Base-by-base conservation (phyloP, 2,329 filamentous ascomycete genomes). In the Lasiodiplodia hormozganensis region DNA sequence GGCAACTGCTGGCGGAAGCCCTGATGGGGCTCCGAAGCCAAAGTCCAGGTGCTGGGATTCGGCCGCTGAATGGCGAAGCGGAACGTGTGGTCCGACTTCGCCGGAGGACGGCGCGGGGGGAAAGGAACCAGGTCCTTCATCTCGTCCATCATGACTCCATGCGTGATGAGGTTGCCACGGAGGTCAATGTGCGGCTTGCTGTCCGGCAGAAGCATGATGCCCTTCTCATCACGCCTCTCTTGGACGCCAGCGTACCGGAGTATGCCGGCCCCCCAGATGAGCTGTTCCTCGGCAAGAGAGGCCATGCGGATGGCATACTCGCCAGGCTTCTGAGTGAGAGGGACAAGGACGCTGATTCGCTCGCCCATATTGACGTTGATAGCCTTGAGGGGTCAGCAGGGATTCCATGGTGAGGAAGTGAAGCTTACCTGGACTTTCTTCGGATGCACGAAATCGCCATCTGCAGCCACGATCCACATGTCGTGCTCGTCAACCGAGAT, bases 241-340 rank as follows among this genome's bases (percentile, higher is more conserved):
- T 40, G 21, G 10, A 43, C 21, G 5, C 21, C 21, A 21, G 73
- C 70, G 70, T 85, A 85, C 0, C 80, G 78, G 49, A 90, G 76
- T 10, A 82, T 78, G 0, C 85, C 87, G 21, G 83, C 81, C 1
- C 84, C 87, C 16, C 82, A 81, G 36, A 90, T 80, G 66, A 89
- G 81, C 73, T 90, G 89, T 12, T 85, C 82, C 2, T 81, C 75
- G 36, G 79, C 80, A 16, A 79, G 77, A 18, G 85, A 83, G 31
- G 85, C 83, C 51, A 86, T 79, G 2, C 88, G 86, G 38, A 89
- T 84, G 7, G 83, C 83, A 74, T 87, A 90, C 68, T 85, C 77
- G 0, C 84, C 85, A 0, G 81, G 71, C 1, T 73, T 73, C 51
- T 82, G 80, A 52, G 83, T 76, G 4, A 87, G 77, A 69, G 82